Evolutionary conservation across 352 stramenopile species (phyloP).

Genomic region (Aphanomyces euteiches): DNA sequence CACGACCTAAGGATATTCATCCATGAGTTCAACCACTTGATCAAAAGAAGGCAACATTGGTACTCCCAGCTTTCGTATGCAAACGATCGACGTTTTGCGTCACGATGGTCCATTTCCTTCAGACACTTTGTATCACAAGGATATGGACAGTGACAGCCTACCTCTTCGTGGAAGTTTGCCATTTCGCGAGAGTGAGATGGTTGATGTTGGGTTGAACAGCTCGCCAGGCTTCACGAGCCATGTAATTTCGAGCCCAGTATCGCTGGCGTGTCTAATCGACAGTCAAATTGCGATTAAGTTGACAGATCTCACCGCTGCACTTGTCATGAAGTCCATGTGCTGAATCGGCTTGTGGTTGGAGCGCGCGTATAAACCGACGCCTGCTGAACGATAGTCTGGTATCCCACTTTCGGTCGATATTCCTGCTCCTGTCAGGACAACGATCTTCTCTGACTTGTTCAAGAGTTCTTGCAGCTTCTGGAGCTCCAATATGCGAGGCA

Average conservation of each 20-base stretch:
- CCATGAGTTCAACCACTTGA: too few relatives aligned
- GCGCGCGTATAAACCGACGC: slow-evolving; percentile 88
- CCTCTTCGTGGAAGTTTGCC: slow-evolving; percentile 45
- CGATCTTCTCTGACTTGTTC: slow-evolving; percentile 26
- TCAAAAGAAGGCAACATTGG: slow-evolving; percentile 37
- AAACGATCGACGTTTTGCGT: slow-evolving; percentile 98
- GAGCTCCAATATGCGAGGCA: background rate
- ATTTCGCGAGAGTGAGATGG: slow-evolving; percentile 81
- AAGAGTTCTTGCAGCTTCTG: slow-evolving; percentile 16
- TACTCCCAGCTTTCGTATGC: slow-evolving; percentile 87
- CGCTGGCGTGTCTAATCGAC: slow-evolving; percentile 52
- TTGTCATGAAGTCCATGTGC: slow-evolving; percentile 90
- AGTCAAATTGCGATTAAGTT: background rate
- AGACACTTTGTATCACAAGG: background rate
- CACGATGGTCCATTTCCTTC: slow-evolving; percentile 50
- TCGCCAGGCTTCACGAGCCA: slow-evolving; percentile 84
- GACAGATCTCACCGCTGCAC: background rate
- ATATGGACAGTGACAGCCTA: background rate
- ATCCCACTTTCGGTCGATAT: slow-evolving; percentile 96
- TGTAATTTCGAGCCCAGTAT: slow-evolving; percentile 92
- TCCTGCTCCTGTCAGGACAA: slow-evolving; percentile 92
- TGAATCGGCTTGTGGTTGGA: slow-evolving; percentile 94
- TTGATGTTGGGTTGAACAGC: slow-evolving; percentile 79
- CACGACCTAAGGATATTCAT: slow-evolving; percentile 45
- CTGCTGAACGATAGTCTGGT: slow-evolving; percentile 93